Base-by-base conservation (phyloP, 352 stramenopile species). In the Phytophthora idaei region DNA sequence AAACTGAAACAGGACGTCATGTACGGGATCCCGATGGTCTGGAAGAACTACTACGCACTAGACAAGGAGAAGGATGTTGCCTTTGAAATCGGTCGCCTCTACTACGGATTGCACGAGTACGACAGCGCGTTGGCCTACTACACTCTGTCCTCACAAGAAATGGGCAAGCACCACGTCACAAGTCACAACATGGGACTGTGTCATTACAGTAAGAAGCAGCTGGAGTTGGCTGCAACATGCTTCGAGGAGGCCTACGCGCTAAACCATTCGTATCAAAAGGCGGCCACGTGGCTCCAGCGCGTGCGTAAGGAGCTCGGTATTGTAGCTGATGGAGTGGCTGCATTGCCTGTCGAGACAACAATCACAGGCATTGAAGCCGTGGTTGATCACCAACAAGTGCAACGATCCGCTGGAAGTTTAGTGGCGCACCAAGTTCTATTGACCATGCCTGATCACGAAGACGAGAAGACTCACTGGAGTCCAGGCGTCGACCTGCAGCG, bases 101-200 rank as follows among this genome's bases (percentile, higher is more conserved):
- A 95, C 66, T 98, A 98, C 62, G 94, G 90, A 4, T 84, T 98
- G 25, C 77, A 96, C 50, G 87, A 98, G 45, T 98, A 98, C 69
- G 80, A 93, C 56, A 80, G 83, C n/a, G 95, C 95, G 5, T 65
- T 98, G 9, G 74, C 77, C 3, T 98, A 92, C 64, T 98, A 98
- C 73, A 81, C 80, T 28, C 67, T 92, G 10, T 98, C 92, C 21
- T 79, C 73, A 11, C 78, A 89, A 14, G 81, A 95, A 70, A 95
- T 97, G 76, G 95, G 95, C 46, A 94, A 97, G 55, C 95, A 98
- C 72, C 92, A 98, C 67, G 91, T 98, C 32, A 98, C 95, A 32
- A 98, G 87, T 67, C 95, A 98, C 77, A 98, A 98, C 74, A 98
- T 98, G 87, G 95, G 94, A 8, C 76, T 98, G 2, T 98, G 94